Base-by-base conservation (phyloP, 495 filamentous ascomycete species). In the Glarea lozoyensis region DNA sequence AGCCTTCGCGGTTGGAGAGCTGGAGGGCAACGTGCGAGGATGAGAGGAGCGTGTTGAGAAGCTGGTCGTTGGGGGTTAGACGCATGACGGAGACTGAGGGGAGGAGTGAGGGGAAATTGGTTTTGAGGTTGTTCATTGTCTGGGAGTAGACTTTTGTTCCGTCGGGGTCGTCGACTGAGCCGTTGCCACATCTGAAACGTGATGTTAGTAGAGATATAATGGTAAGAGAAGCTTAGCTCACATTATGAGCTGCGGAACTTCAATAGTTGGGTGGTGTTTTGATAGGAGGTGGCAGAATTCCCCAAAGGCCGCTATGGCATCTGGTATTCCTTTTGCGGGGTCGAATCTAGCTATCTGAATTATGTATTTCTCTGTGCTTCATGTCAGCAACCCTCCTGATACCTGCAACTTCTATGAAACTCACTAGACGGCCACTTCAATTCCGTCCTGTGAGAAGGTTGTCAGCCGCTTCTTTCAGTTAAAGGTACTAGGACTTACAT, bases 321-420 rank as follows among this genome's bases (percentile, higher is more conserved):
- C 84, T 1, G 79, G 76, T 35, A 92, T 88, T 19, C 87, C 87
- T 63, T 93, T 93, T 29, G 84, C 76, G 0, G 87, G 88, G 48
- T 94, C 87, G 55, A 94, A 94, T 12, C 87, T 80, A 6, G 87
- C 81, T 32, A 92, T 76, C 57, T 94, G 87, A 25, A 81, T 68
- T 49, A 94, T 83, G 57, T 90, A 94, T 42, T 78, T 68, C 15
- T 31, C 24, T 40, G 12, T 24, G 19, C 16, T 15, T 17, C 20
- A 31, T 18, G 15, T 29, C 7, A n/a, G 25, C n/a, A 29, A n/a
- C n/a, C 15, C 13, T 29, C 10, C 16, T 32, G 2, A n/a, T n/a
- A n/a, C n/a, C n/a, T n/a, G n/a, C n/a, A n/a, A n/a, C n/a, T 40
- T 56, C 13, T 50, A 33, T 64, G 3, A 39, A 11, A 47, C 45